phyloP scores from a whole-genome alignment of 2,329 filamentous ascomycete genomes.

The Neofusicoccum sp. region DNA sequence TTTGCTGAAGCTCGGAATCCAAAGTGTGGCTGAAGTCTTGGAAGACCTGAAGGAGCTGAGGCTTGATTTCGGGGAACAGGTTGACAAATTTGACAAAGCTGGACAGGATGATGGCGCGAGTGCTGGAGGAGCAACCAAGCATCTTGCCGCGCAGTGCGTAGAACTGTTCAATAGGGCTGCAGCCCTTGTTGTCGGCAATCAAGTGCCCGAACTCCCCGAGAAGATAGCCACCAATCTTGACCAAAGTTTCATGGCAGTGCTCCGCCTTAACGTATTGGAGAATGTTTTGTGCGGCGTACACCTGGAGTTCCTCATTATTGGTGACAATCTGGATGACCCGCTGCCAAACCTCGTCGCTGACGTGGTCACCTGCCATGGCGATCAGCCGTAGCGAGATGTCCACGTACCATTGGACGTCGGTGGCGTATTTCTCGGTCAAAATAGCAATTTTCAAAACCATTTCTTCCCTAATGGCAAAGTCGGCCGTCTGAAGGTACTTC shows the following conservation, averaged over 20 bases:
- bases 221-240: constrained; percentile 97
- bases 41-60: constrained; percentile 89
- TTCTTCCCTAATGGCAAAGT: constrained; percentile 97
- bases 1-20: constrained; percentile 92
- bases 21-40: constrained; percentile 90
- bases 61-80: constrained; percentile 96
- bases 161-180: constrained; percentile 96
- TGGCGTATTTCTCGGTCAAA: constrained; percentile 96
- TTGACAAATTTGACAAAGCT: constrained; percentile 98
- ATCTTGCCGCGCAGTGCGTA: constrained; percentile 90
- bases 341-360: constrained; percentile 99
- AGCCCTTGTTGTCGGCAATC: constrained; percentile 87
- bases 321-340: constrained; percentile 98
- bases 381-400: constrained; percentile 94
- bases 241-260: constrained; percentile 92
- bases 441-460: constrained; percentile 99
- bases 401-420: constrained; percentile 98
- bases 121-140: constrained; percentile 82
- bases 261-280: constrained; percentile 90
- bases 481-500: constrained; percentile 92
- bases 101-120: constrained; percentile 90
- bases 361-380: constrained; percentile 95
- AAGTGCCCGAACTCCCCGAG: constrained; percentile 96
- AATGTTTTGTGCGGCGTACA: constrained; percentile 93
- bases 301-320: constrained; percentile 97